Evolutionary conservation across 352 stramenopile species (phyloP), one percentile per base, ranked within the genome.

Genomic region (Phytophthora melonis): DNA sequence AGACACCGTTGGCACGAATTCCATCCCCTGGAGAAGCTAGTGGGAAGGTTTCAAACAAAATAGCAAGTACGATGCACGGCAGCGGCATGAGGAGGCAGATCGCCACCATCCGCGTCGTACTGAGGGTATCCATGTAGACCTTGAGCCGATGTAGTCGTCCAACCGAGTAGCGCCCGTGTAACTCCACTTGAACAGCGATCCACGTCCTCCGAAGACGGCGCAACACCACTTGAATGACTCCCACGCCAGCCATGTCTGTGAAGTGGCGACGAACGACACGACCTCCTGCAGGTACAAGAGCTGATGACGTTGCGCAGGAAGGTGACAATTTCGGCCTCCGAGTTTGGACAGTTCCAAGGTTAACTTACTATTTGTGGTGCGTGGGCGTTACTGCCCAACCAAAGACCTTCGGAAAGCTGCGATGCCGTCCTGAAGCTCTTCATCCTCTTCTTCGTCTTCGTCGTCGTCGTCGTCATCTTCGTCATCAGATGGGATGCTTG

Each of bases 391-490:
- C 55, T 70, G 49, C 11, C 62, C 59, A 9, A 78, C 75, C 54
- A 85, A 59, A 2, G 78, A 85, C n/a, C 66, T 72, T 53, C 78
- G 68, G 59, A 85, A 85, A 18, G 73, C 78, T 49, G 78, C 78
- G 41, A 85, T 79, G 21, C 78, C 78, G 23, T 83, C 69, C 14
- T 68, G 39, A 0, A 83, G 65, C n/a, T 83, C 73, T 59, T 82
- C 70, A 34, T 81, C 70, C 18, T 87, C 77, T n/a, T 82, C 74
- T 25, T 85, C 81, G 11, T 79, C 72, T 0, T 84, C 74, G 0
- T 86, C 73, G 8, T 86, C 81, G 4, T 79, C 74, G 2, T 83
- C 80, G n/a, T 87, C 80, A 53, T 86, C 79, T 27, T 91, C 83
- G 52, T 89, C 84, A 54, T 88, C 81, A 18, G 86, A 87, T 1